Evolutionary conservation across 2,329 filamentous ascomycete species (phyloP).

Genomic region (Xylariales sp.): DNA sequence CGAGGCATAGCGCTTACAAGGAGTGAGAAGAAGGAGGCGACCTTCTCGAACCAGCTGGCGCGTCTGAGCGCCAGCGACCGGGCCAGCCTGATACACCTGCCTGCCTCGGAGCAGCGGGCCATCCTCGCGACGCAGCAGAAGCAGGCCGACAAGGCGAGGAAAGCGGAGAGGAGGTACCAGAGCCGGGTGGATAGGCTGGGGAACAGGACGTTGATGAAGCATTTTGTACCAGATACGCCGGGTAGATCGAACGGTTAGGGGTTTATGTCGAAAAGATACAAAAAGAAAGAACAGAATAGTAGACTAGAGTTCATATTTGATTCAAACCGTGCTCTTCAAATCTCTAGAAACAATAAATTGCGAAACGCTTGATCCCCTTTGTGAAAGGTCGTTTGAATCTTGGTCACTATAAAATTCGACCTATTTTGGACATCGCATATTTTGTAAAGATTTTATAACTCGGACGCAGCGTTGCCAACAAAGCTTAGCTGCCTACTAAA

Average conservation of each 20-base stretch:
- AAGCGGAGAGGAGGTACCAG: conserved; percentile 12
- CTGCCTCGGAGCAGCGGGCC: conserved; percentile 21
- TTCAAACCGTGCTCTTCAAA: too few species aligned
- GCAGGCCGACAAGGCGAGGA: conserved; percentile 20
- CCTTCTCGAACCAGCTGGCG: conserved; percentile 17
- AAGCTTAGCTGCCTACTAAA: too few species aligned
- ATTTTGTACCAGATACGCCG: conserved; percentile 10
- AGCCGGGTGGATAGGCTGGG: conserved; percentile 15
- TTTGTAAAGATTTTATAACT: too few species aligned
- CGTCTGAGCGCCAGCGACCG: conserved; percentile 21
- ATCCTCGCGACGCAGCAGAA: conserved; percentile 20
- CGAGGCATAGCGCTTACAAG: conserved; percentile 4
- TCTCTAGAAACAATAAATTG: too few species aligned
- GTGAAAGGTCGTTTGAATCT: too few species aligned
- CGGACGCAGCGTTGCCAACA: too few species aligned
- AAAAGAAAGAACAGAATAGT: too few species aligned
- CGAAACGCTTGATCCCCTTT: too few species aligned
- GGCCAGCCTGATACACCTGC: conserved; percentile 21
- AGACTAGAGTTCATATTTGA: too few species aligned
- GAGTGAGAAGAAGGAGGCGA: conserved; percentile 10
- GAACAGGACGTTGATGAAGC: conserved; percentile 16
- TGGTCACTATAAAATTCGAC: too few species aligned
- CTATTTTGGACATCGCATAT: too few species aligned
- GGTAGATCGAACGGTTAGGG: not conserved
- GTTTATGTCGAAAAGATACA: too few species aligned